These are phyloP conservation scores for Cinnamomum chago DNA, from an alignment of 164 flowering plant genomes.

Conservation along the genomic window DNA sequence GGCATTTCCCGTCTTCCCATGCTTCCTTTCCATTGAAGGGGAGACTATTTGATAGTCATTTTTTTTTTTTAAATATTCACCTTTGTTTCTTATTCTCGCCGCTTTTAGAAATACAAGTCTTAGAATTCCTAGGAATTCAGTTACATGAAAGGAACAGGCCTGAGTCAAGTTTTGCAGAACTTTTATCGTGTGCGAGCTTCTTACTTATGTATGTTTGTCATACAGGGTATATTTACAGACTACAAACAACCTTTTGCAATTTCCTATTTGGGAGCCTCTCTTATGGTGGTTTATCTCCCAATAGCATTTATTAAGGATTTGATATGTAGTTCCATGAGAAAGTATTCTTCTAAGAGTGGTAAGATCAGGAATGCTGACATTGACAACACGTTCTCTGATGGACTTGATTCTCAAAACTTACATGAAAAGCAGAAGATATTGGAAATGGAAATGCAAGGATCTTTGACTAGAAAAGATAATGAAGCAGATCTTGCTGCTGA, in stretches of 20 bases:
- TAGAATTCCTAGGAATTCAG: not conserved
- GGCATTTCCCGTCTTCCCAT: no score
- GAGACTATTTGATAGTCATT: no score
- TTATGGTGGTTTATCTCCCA: slow-evolving; percentile 57
- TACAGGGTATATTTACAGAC: slow-evolving; percentile 52
- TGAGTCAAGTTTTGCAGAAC: no score
- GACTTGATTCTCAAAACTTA: slow-evolving; percentile 29
- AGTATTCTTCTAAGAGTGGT: slow-evolving; percentile 5
- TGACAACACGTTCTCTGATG: slow-evolving; percentile 19
- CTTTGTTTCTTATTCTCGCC: not conserved
- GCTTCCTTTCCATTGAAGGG: not conserved
- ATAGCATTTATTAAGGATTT: slow-evolving; percentile 44
- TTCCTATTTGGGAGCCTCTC: slow-evolving; percentile 60
- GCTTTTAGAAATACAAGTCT: not conserved
- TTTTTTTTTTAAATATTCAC: not conserved
- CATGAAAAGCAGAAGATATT: slow-evolving; percentile 22
- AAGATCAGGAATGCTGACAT: slow-evolving; percentile 1
- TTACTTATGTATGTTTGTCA: slow-evolving; percentile 12
- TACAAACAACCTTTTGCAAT: slow-evolving; percentile 63
- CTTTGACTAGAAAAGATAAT: slow-evolving; percentile 24
- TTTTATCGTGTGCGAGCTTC: not conserved
- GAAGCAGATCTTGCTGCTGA: slow-evolving; percentile 22
- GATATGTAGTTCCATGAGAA: slow-evolving; percentile 20
- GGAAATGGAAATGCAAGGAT: slow-evolving; percentile 25
- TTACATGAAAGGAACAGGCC: no score